Conservation (phyloP, 2,329 filamentous ascomycete species). For the Xylariaceae sp. region DNA sequence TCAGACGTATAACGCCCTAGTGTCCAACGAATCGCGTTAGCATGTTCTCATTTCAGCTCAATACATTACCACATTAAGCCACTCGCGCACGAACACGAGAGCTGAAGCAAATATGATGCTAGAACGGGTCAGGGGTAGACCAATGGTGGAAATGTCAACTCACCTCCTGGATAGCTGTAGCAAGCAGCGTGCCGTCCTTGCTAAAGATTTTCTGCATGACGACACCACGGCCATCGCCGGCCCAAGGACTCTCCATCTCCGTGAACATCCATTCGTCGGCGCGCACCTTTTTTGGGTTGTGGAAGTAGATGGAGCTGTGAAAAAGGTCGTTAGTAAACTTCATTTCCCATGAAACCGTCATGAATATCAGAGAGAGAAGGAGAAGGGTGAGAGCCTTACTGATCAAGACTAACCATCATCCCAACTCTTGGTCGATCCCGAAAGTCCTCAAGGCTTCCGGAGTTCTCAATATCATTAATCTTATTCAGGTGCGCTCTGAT, state of each 20-base stretch:
- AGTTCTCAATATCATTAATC: slow-evolving; percentile 52
- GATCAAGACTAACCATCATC: slow-evolving; percentile 87
- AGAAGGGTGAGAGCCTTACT: slow-evolving; percentile 46
- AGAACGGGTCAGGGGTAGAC: too few species aligned
- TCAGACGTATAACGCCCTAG: slow-evolving; percentile 42
- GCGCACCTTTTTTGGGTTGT: slow-evolving; percentile 63
- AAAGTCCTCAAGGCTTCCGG: slow-evolving; percentile 57
- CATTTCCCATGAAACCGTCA: neutral
- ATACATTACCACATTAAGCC: neutral
- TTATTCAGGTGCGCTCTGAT: slow-evolving; percentile 46
- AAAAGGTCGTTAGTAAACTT: neutral
- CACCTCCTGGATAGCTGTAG: slow-evolving; percentile 82
- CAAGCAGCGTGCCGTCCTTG: slow-evolving; percentile 73
- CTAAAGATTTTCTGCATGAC: slow-evolving; percentile 78
- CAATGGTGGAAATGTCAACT: slow-evolving; percentile 36
- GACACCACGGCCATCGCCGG: slow-evolving; percentile 76
- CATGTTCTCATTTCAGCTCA: neutral
- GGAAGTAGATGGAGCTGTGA: slow-evolving; percentile 67
- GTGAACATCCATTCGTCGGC: slow-evolving; percentile 80
- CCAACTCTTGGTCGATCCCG: slow-evolving; percentile 66
- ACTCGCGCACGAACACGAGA: neutral
- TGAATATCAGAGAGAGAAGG: neutral
- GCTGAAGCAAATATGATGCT: too few species aligned
- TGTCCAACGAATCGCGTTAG: slow-evolving; percentile 7
- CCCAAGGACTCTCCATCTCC: slow-evolving; percentile 83